Conservation (phyloP, 2,329 filamentous ascomycete species). For the Claviceps quebecensis region DNA sequence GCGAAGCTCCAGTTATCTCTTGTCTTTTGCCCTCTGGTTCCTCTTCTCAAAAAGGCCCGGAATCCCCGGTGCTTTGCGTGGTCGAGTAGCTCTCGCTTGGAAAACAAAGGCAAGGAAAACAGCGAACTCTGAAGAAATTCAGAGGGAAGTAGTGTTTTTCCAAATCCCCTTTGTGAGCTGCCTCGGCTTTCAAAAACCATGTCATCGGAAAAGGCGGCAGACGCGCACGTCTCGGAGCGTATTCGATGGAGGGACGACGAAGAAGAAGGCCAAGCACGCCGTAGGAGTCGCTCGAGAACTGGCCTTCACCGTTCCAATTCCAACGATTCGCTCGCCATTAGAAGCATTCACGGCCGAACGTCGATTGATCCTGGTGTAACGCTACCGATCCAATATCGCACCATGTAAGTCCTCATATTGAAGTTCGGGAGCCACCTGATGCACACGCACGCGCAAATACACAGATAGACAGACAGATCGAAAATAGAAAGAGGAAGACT, state of each 20-base stretch:
- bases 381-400: constrained; percentile 41
- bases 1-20: no score
- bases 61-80: no score
- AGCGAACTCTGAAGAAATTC: not conserved
- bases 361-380: constrained; percentile 14
- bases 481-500: not conserved
- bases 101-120: no score
- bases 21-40: no score
- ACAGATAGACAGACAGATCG: not conserved
- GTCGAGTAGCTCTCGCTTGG: no score
- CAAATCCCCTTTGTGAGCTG: not conserved
- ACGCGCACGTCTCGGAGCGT: constrained; percentile 12
- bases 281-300: constrained; percentile 9
- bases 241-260: constrained; percentile 26
- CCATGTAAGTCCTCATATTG: constrained; percentile 25
- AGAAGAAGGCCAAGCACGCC: constrained; percentile 11
- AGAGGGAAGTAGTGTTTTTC: not conserved
- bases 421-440: not conserved
- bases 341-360: constrained; percentile 20
- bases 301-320: constrained; percentile 14
- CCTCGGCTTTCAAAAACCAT: constrained; percentile 1
- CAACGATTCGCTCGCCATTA: constrained; percentile 26
- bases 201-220: constrained; percentile 7
- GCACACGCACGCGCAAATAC: not conserved
- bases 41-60: no score